Percentiles rank a stretch among this genome's conserved stretches.
These are phyloP conservation scores for Nicotiana tomentosiformis DNA, from an alignment of 257 asterid genomes.

Conservation along the genomic window DNA sequence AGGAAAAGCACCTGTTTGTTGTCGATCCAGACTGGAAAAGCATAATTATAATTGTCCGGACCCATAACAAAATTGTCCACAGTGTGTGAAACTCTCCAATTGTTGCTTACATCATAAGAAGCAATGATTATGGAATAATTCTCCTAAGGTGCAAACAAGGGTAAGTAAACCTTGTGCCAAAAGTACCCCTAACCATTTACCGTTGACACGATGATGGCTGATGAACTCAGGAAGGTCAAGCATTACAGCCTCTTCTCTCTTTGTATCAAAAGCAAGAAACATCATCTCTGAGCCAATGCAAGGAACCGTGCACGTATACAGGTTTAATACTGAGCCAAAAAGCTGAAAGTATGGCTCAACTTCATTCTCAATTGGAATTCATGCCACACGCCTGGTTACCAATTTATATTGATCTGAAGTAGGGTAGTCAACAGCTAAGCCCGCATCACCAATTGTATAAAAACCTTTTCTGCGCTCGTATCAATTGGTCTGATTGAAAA, in stretches of 20 bases:
- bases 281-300: background rate
- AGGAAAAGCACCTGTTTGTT: background rate
- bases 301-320: background rate
- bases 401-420: background rate
- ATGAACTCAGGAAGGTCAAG: background rate
- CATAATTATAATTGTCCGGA: background rate
- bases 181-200: background rate
- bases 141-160: background rate
- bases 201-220: background rate
- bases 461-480: background rate
- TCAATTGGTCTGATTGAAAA: background rate
- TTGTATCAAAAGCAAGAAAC: background rate
- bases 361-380: background rate
- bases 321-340: background rate
- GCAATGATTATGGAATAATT: background rate
- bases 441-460: background rate
- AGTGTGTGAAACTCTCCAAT: background rate
- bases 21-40: background rate
- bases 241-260: background rate
- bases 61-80: background rate
- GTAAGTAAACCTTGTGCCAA: background rate
- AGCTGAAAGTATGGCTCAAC: background rate
- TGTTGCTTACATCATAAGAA: background rate
- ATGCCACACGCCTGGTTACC: background rate
- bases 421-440: background rate